Evolutionary conservation across 1,284 basidiomycete species (phyloP).

Genomic region (Ceratobasidium sp.): DNA sequence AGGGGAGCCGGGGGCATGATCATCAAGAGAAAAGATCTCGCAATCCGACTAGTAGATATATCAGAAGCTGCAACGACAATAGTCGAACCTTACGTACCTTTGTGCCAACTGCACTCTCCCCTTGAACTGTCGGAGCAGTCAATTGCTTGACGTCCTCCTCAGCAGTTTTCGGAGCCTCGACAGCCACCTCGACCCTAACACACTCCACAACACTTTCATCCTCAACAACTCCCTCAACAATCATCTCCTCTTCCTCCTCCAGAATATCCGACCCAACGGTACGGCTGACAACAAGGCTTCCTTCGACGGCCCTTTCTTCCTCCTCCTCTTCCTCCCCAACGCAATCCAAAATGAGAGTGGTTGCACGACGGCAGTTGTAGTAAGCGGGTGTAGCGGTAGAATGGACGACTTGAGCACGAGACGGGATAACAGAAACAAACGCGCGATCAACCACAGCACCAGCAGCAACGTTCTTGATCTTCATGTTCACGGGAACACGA

Average conservation of each 20-base stretch:
- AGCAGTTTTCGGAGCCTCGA: not conserved
- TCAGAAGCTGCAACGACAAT: not conserved
- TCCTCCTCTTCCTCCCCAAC: slow-evolving; percentile 39
- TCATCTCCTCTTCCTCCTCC: slow-evolving; percentile 10
- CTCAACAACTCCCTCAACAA: not conserved
- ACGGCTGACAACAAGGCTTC: not conserved
- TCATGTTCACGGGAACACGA: not conserved
- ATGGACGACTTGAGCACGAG: not conserved
- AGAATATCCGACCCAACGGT: not conserved
- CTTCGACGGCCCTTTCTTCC: not conserved
- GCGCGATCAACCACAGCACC: slow-evolving; percentile 22
- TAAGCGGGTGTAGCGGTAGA: slow-evolving; percentile 2
- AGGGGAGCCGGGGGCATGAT: too few species aligned
- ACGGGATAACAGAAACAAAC: slow-evolving; percentile 2
- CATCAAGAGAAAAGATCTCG: too few species aligned
- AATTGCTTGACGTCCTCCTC: not conserved
- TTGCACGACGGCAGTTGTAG: slow-evolving; percentile 12
- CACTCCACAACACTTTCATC: not conserved
- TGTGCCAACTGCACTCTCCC: not conserved
- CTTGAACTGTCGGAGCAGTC: slow-evolving; percentile 4
- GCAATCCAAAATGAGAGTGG: slow-evolving; percentile 37
- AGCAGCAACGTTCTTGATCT: slow-evolving; percentile 1
- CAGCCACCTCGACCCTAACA: not conserved
- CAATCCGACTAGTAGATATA: too few species aligned
- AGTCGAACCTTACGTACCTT: slow-evolving; percentile 4